A percentile compares a stretch with the other conserved stretches of the same genome.
Conservation (phyloP, 2,329 filamentous ascomycete genomes). For the Pochonia chlamydosporia region DNA sequence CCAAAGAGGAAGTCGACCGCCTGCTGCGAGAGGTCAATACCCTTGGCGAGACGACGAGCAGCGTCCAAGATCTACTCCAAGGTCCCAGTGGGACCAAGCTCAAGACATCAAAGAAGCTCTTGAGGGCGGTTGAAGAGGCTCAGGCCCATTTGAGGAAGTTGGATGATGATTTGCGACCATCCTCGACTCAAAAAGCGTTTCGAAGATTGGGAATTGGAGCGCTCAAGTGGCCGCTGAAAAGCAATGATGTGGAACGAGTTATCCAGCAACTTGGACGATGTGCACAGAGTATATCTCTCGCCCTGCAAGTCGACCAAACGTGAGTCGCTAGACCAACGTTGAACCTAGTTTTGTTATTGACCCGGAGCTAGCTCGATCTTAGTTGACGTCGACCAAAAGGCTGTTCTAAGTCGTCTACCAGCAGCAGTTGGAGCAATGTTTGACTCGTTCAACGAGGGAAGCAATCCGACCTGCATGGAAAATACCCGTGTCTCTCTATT, state of each 20-base stretch:
- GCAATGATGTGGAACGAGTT: neutral
- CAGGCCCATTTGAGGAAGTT: slow-evolving; percentile 15
- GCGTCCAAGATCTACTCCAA: slow-evolving; percentile 18
- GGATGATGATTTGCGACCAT: slow-evolving; percentile 16
- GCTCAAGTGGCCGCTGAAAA: slow-evolving; percentile 1
- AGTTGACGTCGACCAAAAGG: slow-evolving; percentile 14
- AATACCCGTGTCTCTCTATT: slow-evolving; percentile 27
- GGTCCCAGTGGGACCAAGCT: slow-evolving; percentile 18
- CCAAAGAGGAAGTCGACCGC: slow-evolving; percentile 23
- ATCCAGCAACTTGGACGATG: neutral
- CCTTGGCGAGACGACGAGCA: slow-evolving; percentile 19
- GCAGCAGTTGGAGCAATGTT: slow-evolving; percentile 21
- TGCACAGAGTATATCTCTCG: neutral
- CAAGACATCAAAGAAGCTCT: slow-evolving; percentile 17
- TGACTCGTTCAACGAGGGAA: slow-evolving; percentile 26
- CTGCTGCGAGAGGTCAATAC: slow-evolving; percentile 20
- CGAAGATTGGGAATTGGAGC: neutral
- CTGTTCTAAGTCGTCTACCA: slow-evolving; percentile 5
- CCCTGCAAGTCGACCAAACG: neutral
- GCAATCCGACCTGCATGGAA: slow-evolving; percentile 24
- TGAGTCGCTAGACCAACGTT: neutral
- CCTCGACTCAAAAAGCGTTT: neutral
- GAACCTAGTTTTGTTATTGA: neutral
- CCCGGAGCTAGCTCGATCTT: neutral
- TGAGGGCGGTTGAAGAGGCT: slow-evolving; percentile 13